Percentiles rank a stretch among this genome's conserved stretches.
phyloP scores from a whole-genome alignment of 306 rosid genomes.

The Ceratonia siliqua region DNA sequence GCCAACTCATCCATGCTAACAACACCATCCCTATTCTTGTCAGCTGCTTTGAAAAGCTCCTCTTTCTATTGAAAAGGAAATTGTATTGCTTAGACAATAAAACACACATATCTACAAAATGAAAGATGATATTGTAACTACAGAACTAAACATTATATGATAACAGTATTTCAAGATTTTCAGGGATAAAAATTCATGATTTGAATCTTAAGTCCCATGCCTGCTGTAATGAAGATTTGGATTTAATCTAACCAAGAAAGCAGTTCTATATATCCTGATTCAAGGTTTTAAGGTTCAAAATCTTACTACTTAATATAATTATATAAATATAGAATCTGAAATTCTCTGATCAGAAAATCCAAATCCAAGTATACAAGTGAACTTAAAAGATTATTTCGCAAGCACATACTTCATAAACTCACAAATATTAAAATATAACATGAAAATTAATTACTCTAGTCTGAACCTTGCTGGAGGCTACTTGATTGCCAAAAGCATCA shows the following conservation, averaged over 20 bases:
- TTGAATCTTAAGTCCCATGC: constrained; percentile 18
- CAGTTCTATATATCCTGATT: constrained; percentile 22
- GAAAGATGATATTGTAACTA: background rate
- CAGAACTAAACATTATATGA: constrained; percentile 18
- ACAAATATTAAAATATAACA: constrained; percentile 3
- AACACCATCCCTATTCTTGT: constrained; percentile 80
- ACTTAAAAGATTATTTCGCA: background rate
- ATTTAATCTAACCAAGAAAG: constrained; percentile 20
- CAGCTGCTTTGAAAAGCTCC: constrained; percentile 92
- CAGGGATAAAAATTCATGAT: constrained; percentile 12
- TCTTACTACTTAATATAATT: constrained; percentile 6
- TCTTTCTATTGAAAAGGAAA: constrained; percentile 67
- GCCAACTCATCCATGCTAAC: constrained; percentile 97
- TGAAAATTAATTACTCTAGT: background rate
- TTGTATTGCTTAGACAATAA: constrained; percentile 33
- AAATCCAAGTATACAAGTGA: constrained; percentile 11
- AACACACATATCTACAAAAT: background rate
- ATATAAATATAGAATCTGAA: background rate
- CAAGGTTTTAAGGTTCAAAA: constrained; percentile 27
- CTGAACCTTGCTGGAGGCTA: constrained; percentile 77
- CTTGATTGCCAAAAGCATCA: constrained; percentile 87
- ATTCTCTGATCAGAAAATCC: constrained; percentile 15
- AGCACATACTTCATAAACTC: constrained; percentile 20
- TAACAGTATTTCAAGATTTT: constrained; percentile 23
- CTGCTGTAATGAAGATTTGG: constrained; percentile 26